Evolutionary conservation across 2,329 filamentous ascomycete genomes (phyloP), one percentile per base, ranked within the genome.

Genomic region (Stachybotrys elegans): DNA sequence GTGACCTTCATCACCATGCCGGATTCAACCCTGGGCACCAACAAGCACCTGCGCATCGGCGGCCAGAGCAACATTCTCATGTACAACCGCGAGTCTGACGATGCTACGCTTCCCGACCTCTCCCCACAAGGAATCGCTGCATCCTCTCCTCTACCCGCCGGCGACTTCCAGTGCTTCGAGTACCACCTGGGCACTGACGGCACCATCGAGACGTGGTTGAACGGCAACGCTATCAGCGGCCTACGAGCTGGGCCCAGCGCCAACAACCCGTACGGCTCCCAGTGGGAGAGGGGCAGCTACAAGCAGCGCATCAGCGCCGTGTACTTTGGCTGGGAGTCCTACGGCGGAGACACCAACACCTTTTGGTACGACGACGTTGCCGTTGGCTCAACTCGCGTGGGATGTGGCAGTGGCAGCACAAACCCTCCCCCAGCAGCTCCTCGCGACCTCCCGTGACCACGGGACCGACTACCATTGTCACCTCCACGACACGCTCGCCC

Each of bases 1-100:
- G 75, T 82, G 48, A 72, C 76, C 38, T 82, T 82, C 67, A 81
- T 82, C 63, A 81, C 78, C 17, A 81, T 82, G 76, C 73, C 77
- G 3, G 79, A 82, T 62, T 65, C 75, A 0, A 67, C 74, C 2
- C 76, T 77, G 47, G 76, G 72, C 47, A 58, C 60, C 36, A 72
- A 73, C 43, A 81, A 82, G 62, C 77, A 82, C 53, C 74, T 83
- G 23, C 76, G 79, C 44, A 80, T 83, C 47, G 78, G 78, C 35
- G 78, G 78, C 5, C 78, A 81, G 60, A 73, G 63, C 63, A 70
- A 73, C 50, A 81, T 83, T 55, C 61, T 82, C 25, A 81, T 82
- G 78, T 82, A 76, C 68, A 82, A 82, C 69, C 77, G 77, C 58
- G 78, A 83, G 55, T 70, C 71, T 14, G 78, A 82, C 58, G 78